Conservation (phyloP, 345 rosid species). For the Firmiana major region DNA sequence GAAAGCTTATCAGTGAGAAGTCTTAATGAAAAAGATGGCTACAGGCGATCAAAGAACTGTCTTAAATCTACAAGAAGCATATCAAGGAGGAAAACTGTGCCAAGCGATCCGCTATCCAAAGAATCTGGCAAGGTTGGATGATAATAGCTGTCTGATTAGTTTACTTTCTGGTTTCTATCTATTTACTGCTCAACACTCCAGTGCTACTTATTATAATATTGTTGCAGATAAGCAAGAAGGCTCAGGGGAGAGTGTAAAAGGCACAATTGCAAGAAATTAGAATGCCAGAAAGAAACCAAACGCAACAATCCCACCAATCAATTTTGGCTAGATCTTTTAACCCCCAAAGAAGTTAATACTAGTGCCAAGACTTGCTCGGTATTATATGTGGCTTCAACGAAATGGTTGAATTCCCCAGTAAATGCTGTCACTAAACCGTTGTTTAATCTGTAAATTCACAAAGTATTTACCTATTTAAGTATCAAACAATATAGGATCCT, state of each 20-base stretch:
- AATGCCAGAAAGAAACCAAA: conserved; percentile 29
- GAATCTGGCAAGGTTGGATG: conserved; percentile 39
- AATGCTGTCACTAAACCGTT: conserved; percentile 1
- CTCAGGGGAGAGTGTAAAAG: conserved; percentile 29
- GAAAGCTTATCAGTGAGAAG: conserved; percentile 32
- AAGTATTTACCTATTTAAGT: too few species aligned
- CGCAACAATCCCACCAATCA: conserved; percentile 20
- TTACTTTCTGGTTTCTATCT: not conserved
- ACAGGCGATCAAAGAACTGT: conserved; percentile 28
- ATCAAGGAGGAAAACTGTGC: conserved; percentile 48
- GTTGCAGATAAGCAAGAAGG: conserved; percentile 39
- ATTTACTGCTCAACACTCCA: not conserved
- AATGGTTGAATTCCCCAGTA: not conserved
- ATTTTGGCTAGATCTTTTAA: not conserved
- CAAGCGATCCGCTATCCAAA: conserved; percentile 44
- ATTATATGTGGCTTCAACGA: not conserved
- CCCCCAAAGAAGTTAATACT: not conserved
- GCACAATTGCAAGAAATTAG: conserved; percentile 25
- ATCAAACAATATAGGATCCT: not conserved
- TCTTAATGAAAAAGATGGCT: conserved; percentile 21
- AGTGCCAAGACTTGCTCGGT: not conserved
- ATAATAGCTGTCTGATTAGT: not conserved
- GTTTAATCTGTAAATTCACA: not conserved
- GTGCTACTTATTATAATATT: not conserved
- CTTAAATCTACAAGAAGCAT: conserved; percentile 32